Base-by-base conservation (phyloP, 257 asterid genomes). In the Scutellaria baicalensis region DNA sequence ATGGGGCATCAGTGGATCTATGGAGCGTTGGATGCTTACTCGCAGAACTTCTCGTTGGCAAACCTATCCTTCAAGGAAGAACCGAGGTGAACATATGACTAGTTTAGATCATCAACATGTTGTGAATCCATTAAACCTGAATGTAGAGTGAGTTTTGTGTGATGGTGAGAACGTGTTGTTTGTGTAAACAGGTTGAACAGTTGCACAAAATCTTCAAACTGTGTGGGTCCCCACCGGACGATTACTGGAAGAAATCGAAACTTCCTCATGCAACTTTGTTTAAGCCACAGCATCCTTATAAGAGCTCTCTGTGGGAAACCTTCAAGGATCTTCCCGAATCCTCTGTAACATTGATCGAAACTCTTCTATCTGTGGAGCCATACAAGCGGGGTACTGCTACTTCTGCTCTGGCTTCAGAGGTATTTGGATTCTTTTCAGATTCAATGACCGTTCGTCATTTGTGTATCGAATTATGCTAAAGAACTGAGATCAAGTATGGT, bases 11-110 rank as follows among this genome's bases (percentile, higher is more conserved):
- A 0, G 97, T 94, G 5, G 99, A 94, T 80, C 85, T 94, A 27
- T 94, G 98, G 99, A 94, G 99, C 49, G 92, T 85, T 33, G 99
- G 99, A 8, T 94, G 99, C 77, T 86, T 94, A n/a, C 83, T 91
- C 54, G 93, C 93, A 0, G 99, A 94, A 76, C 95, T 94, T 72
- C 85, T 94, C 57, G 81, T 75, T 3, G 94, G 97, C 45, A 84
- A 60, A 75, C 99, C 98, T n/a, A 83, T 94, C 59, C 91, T 94
- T 77, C 98, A 91, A 83, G 99, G 99, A 45, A 83, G 97, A 79
- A 94, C 99, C n/a, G 99, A 94, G 97, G 98, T 90, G 72, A 70
- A 47, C 58, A 48, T 42, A 42, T 3, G 9, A 9, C 12, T 12
- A 42, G 12, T 42, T 42, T 11, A 27, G 33, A 27, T 27, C 33